Percentiles rank a stretch among this genome's conserved stretches.
These are phyloP conservation scores for Yarrowia sp. DNA, from an alignment of 805 yeast genomes.

Conservation along the genomic window DNA sequence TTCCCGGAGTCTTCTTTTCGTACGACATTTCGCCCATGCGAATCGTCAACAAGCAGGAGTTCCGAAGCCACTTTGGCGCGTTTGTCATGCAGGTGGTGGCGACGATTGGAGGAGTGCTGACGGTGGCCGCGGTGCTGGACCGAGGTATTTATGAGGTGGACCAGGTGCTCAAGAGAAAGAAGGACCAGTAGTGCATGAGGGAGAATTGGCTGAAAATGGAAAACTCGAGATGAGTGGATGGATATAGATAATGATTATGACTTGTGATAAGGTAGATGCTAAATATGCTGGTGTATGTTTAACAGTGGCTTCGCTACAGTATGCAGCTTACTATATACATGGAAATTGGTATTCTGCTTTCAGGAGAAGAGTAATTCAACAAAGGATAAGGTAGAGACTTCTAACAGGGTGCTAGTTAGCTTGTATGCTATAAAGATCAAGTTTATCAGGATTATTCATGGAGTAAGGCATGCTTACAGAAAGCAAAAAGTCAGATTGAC, in stretches of 20 bases:
- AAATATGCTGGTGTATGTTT: too few species aligned
- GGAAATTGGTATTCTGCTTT: too few species aligned
- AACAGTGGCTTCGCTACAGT: too few species aligned
- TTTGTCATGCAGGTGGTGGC: constrained; percentile 80
- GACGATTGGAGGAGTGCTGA: constrained; percentile 88
- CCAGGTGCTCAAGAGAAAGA: constrained; percentile 66
- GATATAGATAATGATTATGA: not conserved
- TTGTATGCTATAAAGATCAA: too few species aligned
- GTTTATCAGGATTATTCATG: too few species aligned
- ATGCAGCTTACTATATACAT: too few species aligned
- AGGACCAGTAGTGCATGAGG: constrained; percentile 41
- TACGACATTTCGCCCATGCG: constrained; percentile 93
- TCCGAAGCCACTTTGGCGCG: constrained; percentile 72
- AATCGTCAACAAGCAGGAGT: constrained; percentile 76
- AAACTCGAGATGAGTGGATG: not conserved
- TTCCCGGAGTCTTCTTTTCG: constrained; percentile 82
- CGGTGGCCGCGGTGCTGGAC: constrained; percentile 87
- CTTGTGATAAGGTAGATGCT: too few species aligned
- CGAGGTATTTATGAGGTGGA: constrained; percentile 88
- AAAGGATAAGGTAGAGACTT: too few species aligned
- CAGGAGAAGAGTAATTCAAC: too few species aligned
- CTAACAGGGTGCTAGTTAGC: too few species aligned
- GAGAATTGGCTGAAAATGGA: not conserved
- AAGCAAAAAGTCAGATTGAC: too few species aligned
- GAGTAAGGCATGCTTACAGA: too few species aligned